Conservation (phyloP, 1,139 yeast genomes). For the Zygosaccharomyces sapae region DNA sequence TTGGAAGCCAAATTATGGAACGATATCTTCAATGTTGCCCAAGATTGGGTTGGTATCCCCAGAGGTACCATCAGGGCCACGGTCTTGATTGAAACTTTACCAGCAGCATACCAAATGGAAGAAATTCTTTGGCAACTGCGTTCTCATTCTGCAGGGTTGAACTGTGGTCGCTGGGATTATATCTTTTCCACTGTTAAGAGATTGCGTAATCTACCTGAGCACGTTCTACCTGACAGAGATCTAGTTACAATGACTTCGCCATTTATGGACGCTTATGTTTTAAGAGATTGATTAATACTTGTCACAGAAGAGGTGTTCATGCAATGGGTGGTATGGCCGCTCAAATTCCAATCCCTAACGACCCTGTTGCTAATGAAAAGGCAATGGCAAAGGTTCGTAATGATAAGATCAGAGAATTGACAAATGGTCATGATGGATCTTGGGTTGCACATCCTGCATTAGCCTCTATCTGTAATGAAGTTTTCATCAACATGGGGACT, state of each 20-base stretch:
- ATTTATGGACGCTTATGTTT: conserved; percentile 72
- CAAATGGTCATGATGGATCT: conserved; percentile 78
- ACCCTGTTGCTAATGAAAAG: conserved; percentile 52
- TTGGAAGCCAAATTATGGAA: conserved; percentile 75
- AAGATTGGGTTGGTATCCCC: conserved; percentile 57
- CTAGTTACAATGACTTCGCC: conserved; percentile 76
- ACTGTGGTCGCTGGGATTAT: conserved; percentile 77
- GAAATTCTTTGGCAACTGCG: conserved; percentile 65
- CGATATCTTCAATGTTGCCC: conserved; percentile 65
- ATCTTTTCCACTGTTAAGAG: conserved; percentile 65
- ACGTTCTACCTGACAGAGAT: conserved; percentile 65
- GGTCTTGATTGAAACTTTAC: conserved; percentile 65
- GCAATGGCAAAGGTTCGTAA: conserved; percentile 64
- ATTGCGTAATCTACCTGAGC: conserved; percentile 55
- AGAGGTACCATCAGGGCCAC: conserved; percentile 74
- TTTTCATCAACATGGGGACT: conserved; percentile 75
- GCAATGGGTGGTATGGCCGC: conserved; percentile 89
- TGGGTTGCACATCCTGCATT: conserved; percentile 88
- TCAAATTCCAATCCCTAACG: conserved; percentile 68
- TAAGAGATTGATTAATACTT: conserved; percentile 57
- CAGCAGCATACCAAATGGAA: conserved; percentile 71
- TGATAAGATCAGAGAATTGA: conserved; percentile 69
- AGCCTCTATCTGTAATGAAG: conserved; percentile 66
- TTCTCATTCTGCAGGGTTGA: conserved; percentile 64
- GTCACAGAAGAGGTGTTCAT: conserved; percentile 69